Evolutionary conservation across 345 rosid genomes (phyloP).

Genomic region (Firmiana major): DNA sequence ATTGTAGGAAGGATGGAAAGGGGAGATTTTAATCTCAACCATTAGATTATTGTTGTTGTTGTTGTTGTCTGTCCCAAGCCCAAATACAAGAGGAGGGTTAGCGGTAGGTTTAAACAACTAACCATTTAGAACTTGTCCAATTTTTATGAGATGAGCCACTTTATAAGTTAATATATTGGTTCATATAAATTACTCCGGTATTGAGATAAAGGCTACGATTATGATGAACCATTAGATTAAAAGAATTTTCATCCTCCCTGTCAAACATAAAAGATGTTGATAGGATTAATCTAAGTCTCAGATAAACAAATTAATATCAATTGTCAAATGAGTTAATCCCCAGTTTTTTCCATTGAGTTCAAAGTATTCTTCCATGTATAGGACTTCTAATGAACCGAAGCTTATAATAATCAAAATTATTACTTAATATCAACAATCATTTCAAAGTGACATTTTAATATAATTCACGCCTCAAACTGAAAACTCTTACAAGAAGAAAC

Average conservation of each 20-base stretch:
- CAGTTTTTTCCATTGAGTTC: background rate
- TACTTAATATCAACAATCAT: background rate
- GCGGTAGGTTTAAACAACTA: too few relatives aligned
- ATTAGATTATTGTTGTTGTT: too few relatives aligned
- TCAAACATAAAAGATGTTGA: background rate
- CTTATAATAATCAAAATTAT: background rate
- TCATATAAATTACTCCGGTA: too few relatives aligned
- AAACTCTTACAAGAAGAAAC: background rate
- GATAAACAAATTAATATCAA: constrained; percentile 1
- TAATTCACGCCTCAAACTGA: background rate
- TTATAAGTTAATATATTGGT: too few relatives aligned
- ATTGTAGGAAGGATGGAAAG: background rate
- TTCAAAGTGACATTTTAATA: background rate
- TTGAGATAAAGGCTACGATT: too few relatives aligned
- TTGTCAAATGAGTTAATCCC: background rate
- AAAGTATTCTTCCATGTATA: background rate
- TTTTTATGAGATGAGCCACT: too few relatives aligned
- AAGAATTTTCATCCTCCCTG: background rate
- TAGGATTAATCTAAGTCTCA: background rate
- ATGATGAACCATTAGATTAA: background rate
- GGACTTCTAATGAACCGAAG: background rate
- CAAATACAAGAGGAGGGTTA: too few relatives aligned
- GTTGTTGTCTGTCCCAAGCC: too few relatives aligned
- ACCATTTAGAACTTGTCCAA: too few relatives aligned
- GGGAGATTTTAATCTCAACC: background rate